These are phyloP conservation scores for Aspergillus homomorphus DNA, from an alignment of 495 filamentous ascomycete genomes.

Conservation along the genomic window DNA sequence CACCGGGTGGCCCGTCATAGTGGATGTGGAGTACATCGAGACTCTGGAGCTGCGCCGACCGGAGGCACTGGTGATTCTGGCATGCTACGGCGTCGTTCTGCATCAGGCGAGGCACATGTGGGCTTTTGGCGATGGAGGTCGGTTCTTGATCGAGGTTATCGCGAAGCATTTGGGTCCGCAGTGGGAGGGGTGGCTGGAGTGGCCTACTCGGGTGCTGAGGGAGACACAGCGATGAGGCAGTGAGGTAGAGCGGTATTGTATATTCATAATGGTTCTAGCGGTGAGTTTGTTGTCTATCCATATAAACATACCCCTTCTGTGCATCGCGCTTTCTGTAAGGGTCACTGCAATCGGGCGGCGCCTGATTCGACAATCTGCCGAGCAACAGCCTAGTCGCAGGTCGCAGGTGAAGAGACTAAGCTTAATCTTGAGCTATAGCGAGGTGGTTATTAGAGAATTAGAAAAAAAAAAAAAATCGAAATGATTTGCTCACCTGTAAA, in stretches of 20 bases:
- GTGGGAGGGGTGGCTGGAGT: conserved; percentile 16
- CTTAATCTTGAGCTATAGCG: too few relatives aligned
- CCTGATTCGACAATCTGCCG: too few relatives aligned
- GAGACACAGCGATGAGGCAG: background rate
- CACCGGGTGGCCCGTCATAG: conserved; percentile 33
- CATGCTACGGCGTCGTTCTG: conserved; percentile 37
- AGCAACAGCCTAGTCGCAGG: too few relatives aligned
- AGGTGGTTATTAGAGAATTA: background rate
- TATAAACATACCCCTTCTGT: too few relatives aligned
- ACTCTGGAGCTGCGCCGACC: conserved; percentile 28
- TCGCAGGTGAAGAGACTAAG: too few relatives aligned
- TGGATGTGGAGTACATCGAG: conserved; percentile 30
- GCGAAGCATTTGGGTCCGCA: conserved; percentile 3
- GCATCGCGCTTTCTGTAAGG: too few relatives aligned
- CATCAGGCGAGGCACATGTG: conserved; percentile 33
- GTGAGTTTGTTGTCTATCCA: background rate
- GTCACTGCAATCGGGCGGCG: too few relatives aligned
- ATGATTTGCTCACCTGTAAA: too few relatives aligned
- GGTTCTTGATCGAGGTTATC: conserved; percentile 15
- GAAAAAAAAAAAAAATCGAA: background rate
- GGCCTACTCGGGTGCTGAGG: conserved; percentile 11
- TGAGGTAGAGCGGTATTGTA: background rate
- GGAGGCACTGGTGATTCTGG: conserved; percentile 43
- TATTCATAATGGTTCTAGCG: background rate
- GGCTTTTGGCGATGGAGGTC: conserved; percentile 27